Base-by-base conservation (phyloP, 306 rosid species). In the Fragaria nilgerrensis region DNA sequence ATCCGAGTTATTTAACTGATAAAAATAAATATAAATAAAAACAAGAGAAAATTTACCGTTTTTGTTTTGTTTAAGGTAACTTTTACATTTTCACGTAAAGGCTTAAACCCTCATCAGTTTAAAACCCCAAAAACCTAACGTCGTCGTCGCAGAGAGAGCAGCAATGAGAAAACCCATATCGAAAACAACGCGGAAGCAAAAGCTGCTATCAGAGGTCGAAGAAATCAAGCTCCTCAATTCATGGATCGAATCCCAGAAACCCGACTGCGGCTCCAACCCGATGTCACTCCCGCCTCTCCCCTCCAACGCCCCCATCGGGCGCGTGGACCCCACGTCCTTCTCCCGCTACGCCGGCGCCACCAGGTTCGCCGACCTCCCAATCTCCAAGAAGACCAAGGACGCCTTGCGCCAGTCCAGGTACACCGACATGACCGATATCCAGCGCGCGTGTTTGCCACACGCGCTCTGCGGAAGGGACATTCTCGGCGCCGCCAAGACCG, bases 401-500 rank as follows among this genome's bases (percentile, higher is more conserved):
- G 97, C 79, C 9, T 72, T 95, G 76, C 75, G 79, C 5, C 79
- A 58, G 39, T 32, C 80, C 14, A 87, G 84, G 72, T 92, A 62
- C 77, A 66, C 75, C 6, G 81, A 82, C 43, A 95, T 92, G 97
- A 95, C 97, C 5, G 97, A 95, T 43, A 87, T 95, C 19, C 97
- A 95, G 86, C 87, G 89, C 74, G 97, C 96, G 66, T 84, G 91
- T 64, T 82, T 95, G 80, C 99, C 99, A 5, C 99, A 95, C 71
- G 88, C 96, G 2, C 89, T 95, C 23, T 87, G 88, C 59, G 92
- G 91, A 8, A 87, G 97, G 43, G 97, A 95, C 65, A 78, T 95
- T 83, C 96, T 91, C 39, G 98, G 99, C 10, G 99, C 99, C 4
- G 96, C 97, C 7, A 95, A 92, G 77, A 92, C 97, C 22, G 97